Evolutionary conservation across 1,139 yeast species (phyloP).

Genomic region (Pichia sp.): DNA sequence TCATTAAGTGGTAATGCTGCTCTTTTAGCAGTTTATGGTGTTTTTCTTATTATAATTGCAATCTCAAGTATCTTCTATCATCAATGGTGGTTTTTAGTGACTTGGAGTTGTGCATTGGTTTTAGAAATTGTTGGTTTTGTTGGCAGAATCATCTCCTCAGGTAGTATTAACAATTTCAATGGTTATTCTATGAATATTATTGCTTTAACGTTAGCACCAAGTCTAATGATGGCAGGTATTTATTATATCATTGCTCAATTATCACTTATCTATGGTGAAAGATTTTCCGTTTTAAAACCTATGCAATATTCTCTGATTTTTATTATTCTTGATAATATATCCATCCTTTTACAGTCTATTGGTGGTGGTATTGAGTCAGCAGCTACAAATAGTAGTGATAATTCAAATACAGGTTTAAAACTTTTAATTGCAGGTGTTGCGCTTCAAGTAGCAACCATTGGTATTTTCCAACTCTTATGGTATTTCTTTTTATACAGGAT

Average conservation of each 20-base stretch:
- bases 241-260: slow-evolving; percentile 71
- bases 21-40: slow-evolving; percentile 40
- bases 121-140: slow-evolving; percentile 68
- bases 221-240: slow-evolving; percentile 83
- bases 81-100: slow-evolving; percentile 69
- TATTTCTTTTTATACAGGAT: slow-evolving; percentile 44
- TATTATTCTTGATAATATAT: slow-evolving; percentile 28
- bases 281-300: slow-evolving; percentile 58
- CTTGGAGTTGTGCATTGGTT: slow-evolving; percentile 53
- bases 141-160: slow-evolving; percentile 46
- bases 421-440: slow-evolving; percentile 79
- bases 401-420: slow-evolving; percentile 51
- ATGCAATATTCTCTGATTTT: slow-evolving; percentile 65
- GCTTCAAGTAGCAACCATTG: slow-evolving; percentile 70
- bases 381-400: slow-evolving; percentile 34
- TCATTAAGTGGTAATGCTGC: slow-evolving; percentile 42
- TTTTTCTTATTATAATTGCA: slow-evolving; percentile 36
- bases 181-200: slow-evolving; percentile 60
- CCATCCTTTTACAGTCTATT: slow-evolving; percentile 71
- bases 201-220: slow-evolving; percentile 74
- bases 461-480: slow-evolving; percentile 53
- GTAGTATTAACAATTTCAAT: slow-evolving; percentile 33
- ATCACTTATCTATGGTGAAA: slow-evolving; percentile 60
- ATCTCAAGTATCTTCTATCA: slow-evolving; percentile 38
- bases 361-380: slow-evolving; percentile 78